phyloP scores from a whole-genome alignment of 148 eudicot species.

The Cornus suecica region DNA sequence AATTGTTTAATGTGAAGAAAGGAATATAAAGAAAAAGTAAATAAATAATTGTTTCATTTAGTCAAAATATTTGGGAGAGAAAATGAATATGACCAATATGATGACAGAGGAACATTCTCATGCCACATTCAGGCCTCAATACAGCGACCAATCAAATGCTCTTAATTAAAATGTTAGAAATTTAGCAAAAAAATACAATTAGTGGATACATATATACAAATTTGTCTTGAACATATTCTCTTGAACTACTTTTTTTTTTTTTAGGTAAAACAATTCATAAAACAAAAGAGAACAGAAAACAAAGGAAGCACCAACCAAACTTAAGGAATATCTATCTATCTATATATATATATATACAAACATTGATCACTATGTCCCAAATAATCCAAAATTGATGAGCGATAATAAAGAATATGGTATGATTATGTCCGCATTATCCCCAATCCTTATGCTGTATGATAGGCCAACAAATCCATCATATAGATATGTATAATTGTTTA shows the following conservation, averaged over 20 bases:
- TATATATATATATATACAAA: no score
- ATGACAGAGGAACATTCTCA: neutral
- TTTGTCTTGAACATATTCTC: no score
- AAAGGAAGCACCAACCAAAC: no score
- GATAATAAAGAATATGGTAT: neutral
- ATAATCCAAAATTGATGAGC: neutral
- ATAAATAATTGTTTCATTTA: neutral
- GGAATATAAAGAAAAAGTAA: neutral
- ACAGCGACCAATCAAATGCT: neutral
- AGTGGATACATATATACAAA: no score
- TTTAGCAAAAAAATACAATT: no score
- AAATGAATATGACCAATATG: neutral
- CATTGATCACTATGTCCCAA: neutral
- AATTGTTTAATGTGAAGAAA: neutral
- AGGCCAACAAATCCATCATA: constrained; percentile 7
- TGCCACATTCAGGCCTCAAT: neutral
- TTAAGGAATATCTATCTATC: no score
- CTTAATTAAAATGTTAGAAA: no score
- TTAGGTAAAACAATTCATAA: no score
- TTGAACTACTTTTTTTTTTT: neutral
- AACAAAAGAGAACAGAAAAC: no score
- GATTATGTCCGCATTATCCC: neutral
- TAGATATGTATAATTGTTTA: no score
- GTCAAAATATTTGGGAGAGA: neutral
- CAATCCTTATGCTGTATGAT: neutral